Conservation (phyloP, 352 stramenopile genomes). For the Phytophthora pluvialis region DNA sequence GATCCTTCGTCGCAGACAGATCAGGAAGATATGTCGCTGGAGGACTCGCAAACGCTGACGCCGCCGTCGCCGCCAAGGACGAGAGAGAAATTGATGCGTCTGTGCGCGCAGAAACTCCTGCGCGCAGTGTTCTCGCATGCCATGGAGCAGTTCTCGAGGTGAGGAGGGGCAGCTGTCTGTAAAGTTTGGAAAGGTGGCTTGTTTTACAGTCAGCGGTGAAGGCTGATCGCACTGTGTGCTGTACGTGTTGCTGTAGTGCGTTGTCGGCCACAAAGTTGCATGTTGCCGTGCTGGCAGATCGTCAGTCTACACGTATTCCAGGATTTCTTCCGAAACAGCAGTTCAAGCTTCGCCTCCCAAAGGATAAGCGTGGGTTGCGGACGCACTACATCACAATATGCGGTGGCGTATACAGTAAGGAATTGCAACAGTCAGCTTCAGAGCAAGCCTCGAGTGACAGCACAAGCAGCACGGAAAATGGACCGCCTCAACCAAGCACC, state of each 20-base stretch:
- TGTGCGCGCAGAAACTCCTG: conserved; percentile 76
- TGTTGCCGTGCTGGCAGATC: conserved; percentile 54
- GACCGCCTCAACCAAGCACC: background rate
- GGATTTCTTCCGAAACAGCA: conserved; percentile 71
- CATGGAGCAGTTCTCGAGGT: conserved; percentile 50
- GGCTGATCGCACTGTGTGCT: conserved; percentile 2
- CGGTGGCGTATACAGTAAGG: conserved; percentile 15
- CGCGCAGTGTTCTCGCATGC: conserved; percentile 48
- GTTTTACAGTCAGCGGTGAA: background rate
- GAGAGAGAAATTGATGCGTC: conserved; percentile 41
- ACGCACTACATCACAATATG: conserved; percentile 37
- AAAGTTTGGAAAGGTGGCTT: background rate
- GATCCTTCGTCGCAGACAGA: conserved; percentile 18
- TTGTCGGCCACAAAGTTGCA: conserved; percentile 59
- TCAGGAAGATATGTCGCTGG: conserved; percentile 19
- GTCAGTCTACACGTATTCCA: conserved; percentile 31
- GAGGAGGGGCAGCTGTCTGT: background rate
- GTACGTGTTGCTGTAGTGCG: conserved; percentile 28
- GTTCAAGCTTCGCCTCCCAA: conserved; percentile 63
- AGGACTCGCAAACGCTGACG: conserved; percentile 9
- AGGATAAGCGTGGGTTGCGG: conserved; percentile 25
- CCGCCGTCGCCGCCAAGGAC: conserved; percentile 14
- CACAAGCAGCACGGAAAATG: background rate
- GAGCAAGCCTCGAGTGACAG: conserved; percentile 1
- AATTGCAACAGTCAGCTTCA: background rate